Percentiles rank a stretch among this genome's conserved stretches.
These are phyloP conservation scores for Sporothrix inflata DNA, from an alignment of 2,329 filamentous ascomycete species.

Conservation along the genomic window DNA sequence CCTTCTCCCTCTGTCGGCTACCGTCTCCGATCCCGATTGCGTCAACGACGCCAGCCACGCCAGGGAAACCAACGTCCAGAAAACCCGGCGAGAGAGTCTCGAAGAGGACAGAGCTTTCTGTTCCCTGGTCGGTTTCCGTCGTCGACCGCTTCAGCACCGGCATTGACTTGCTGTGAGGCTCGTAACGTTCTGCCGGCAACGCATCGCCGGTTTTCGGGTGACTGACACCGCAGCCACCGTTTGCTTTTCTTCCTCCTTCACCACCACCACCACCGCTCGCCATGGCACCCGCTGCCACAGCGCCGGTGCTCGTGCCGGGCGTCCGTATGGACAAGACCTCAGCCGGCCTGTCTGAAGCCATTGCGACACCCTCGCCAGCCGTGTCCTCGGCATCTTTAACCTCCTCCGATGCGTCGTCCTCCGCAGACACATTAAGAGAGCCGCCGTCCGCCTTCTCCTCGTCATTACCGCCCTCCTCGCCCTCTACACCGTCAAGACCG, in stretches of 20 bases:
- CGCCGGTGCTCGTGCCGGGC: not conserved
- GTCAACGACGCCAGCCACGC: slow-evolving; percentile 1
- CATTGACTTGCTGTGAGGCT: slow-evolving; percentile 4
- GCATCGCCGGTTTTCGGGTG: not conserved
- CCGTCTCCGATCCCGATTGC: not conserved
- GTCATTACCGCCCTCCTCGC: not conserved
- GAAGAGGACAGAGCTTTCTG: not conserved
- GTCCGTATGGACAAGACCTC: not conserved
- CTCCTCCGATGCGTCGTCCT: not conserved
- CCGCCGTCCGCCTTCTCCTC: not conserved
- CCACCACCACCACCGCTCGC: not conserved
- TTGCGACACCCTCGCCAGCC: not conserved
- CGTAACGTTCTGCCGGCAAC: not conserved
- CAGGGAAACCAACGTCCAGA: not conserved
- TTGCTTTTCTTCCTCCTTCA: not conserved
- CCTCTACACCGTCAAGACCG: not conserved
- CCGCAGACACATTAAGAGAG: not conserved
- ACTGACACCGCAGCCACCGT: not conserved
- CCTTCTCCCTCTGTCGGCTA: not conserved
- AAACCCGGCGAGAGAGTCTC: not conserved
- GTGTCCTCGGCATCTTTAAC: not conserved
- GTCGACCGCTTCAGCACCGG: not conserved
- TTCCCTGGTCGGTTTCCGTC: too few relatives aligned
- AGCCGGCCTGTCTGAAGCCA: not conserved
- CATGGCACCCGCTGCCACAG: slow-evolving; percentile 5